Percentiles rank a stretch among this genome's conserved stretches.
Conservation (phyloP, 345 rosid species). For the Lepidium africanum region DNA sequence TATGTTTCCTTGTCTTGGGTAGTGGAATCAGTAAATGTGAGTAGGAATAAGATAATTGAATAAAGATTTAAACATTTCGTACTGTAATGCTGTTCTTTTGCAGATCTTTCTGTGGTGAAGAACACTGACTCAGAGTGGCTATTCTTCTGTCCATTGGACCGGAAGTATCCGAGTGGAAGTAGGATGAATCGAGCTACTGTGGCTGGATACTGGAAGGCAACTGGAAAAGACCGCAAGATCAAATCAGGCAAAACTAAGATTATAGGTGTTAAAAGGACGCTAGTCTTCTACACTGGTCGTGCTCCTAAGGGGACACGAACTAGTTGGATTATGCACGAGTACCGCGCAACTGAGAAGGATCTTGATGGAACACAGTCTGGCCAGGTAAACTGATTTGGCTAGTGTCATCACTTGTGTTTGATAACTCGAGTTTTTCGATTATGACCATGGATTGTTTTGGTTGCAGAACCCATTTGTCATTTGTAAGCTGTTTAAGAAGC, state of each 20-base stretch:
- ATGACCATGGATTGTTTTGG: background rate
- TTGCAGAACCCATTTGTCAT: conserved; percentile 57
- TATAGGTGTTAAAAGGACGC: conserved; percentile 89
- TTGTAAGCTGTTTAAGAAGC: conserved; percentile 59
- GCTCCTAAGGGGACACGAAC: conserved; percentile 75
- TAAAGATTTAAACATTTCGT: background rate
- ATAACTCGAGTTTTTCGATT: background rate
- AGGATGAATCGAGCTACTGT: conserved; percentile 77
- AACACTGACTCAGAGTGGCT: conserved; percentile 77
- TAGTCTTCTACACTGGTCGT: conserved; percentile 75
- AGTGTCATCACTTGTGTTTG: background rate
- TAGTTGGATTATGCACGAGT: conserved; percentile 89
- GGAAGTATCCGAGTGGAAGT: conserved; percentile 78
- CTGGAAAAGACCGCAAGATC: conserved; percentile 77
- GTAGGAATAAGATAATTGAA: background rate
- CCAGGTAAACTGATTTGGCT: conserved; percentile 39
- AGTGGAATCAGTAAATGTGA: background rate
- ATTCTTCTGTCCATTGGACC: conserved; percentile 87
- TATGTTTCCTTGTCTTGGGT: background rate
- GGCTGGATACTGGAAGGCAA: conserved; percentile 94
- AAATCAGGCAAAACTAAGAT: conserved; percentile 38
- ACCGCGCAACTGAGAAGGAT: conserved; percentile 60
- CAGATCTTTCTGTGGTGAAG: conserved; percentile 51
- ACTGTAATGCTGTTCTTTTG: conserved; percentile 10
- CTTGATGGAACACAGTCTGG: conserved; percentile 78